These are phyloP conservation scores for Davidsoniella neocaledoniae DNA, from an alignment of 2,329 filamentous ascomycete genomes.

Conservation along the genomic window DNA sequence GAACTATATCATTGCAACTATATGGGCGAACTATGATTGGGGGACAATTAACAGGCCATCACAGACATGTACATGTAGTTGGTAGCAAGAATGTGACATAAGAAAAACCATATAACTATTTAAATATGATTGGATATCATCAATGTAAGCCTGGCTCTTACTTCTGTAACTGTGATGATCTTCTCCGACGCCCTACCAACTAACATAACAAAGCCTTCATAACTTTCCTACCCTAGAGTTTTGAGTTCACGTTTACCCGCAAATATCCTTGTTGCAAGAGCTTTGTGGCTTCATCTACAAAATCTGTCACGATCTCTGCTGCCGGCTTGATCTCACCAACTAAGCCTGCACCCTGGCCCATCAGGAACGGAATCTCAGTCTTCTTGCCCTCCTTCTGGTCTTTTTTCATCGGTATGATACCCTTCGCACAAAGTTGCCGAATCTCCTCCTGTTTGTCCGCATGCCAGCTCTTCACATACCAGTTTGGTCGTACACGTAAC, in stretches of 20 bases:
- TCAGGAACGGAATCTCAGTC: conserved; percentile 72
- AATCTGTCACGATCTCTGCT: conserved; percentile 69
- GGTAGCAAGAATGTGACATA: not conserved
- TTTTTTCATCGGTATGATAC: conserved; percentile 64
- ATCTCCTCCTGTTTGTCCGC: conserved; percentile 51
- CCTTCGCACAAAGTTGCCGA: conserved; percentile 54
- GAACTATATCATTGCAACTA: too few species aligned
- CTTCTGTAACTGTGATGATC: not conserved
- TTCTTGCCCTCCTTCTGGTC: conserved; percentile 73
- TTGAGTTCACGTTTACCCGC: conserved; percentile 37
- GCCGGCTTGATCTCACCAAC: conserved; percentile 68
- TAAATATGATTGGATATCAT: not conserved
- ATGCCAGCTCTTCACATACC: conserved; percentile 74
- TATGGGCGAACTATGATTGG: too few species aligned
- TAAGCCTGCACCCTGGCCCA: conserved; percentile 81
- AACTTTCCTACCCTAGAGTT: conserved; percentile 22
- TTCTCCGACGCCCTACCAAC: not conserved
- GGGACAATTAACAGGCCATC: too few species aligned
- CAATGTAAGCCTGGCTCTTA: not conserved
- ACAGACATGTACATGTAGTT: too few species aligned
- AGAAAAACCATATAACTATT: not conserved
- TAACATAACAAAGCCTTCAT: not conserved
- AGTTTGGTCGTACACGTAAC: conserved; percentile 63
- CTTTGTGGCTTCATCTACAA: conserved; percentile 61
- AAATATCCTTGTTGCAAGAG: conserved; percentile 44